A percentile compares a stretch with the other conserved stretches of the same genome.
phyloP scores from a whole-genome alignment of 352 stramenopile species.

The Globisporangium middletonii region DNA sequence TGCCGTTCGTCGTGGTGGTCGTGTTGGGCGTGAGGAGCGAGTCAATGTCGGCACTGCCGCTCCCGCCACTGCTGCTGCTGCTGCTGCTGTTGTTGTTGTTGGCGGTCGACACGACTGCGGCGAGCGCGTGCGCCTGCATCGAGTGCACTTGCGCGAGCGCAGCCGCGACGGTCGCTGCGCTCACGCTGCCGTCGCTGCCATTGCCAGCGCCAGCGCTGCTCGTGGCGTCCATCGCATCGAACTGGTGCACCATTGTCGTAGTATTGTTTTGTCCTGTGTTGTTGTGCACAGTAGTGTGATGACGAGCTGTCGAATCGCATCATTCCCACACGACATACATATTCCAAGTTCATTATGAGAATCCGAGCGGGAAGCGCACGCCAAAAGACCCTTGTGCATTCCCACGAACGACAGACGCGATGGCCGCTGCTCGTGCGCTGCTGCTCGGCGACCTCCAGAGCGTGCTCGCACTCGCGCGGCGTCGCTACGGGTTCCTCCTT shows the following conservation, averaged over 20 bases:
- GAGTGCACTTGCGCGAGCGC: neutral
- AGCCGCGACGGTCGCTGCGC: constrained; percentile 1
- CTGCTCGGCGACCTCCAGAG: constrained; percentile 72
- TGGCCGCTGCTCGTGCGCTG: constrained; percentile 31
- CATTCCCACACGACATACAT: neutral
- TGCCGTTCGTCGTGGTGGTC: neutral
- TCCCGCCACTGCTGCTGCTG: neutral
- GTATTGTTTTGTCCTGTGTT: neutral
- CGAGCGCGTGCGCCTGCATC: neutral
- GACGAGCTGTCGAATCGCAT: no score
- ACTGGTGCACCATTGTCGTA: neutral
- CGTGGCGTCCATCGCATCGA: neutral
- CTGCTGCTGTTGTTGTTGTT: neutral
- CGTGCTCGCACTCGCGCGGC: constrained; percentile 53
- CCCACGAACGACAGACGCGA: neutral
- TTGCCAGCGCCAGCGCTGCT: neutral
- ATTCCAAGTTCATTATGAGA: neutral
- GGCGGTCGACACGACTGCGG: neutral
- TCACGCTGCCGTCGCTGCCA: constrained; percentile 3
- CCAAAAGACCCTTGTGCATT: neutral
- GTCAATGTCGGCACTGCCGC: constrained; percentile 55
- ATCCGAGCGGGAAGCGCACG: neutral
- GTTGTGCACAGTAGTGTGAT: neutral
- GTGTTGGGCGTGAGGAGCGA: constrained; percentile 48
- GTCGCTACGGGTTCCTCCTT: constrained; percentile 50